A percentile compares a stretch with the other conserved stretches of the same genome.
These are phyloP conservation scores for Senna tora DNA, from an alignment of 306 rosid species.

Conservation along the genomic window DNA sequence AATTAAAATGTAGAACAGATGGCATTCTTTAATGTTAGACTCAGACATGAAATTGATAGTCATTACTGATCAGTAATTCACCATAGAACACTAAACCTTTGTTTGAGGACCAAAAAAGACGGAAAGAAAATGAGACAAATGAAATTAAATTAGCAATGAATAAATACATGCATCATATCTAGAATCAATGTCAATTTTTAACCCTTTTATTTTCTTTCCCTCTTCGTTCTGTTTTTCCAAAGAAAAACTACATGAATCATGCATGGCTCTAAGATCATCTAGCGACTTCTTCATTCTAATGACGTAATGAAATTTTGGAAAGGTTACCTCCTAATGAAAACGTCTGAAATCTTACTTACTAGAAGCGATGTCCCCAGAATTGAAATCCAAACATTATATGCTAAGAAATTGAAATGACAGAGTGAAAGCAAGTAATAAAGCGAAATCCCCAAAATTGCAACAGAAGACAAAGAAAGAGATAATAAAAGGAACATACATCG, in stretches of 20 bases:
- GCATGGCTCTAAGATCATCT: background rate
- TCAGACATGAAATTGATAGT: background rate
- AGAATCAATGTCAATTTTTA: background rate
- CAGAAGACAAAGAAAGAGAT: background rate
- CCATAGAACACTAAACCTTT: background rate
- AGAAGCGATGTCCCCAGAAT: constrained; percentile 1
- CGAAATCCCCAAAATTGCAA: background rate
- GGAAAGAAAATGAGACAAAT: background rate
- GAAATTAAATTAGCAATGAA: background rate
- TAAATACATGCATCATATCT: constrained; percentile 11
- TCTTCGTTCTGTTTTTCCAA: background rate
- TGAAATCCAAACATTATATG: background rate
- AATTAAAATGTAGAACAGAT: background rate
- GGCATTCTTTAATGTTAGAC: background rate
- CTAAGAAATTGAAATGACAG: background rate
- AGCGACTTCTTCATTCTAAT: background rate
- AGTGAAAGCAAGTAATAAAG: background rate
- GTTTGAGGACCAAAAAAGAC: background rate
- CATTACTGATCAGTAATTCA: background rate
- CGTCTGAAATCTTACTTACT: background rate
- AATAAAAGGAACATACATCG: constrained; percentile 55
- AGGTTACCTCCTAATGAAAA: background rate
- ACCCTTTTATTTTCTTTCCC: background rate
- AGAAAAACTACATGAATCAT: background rate
- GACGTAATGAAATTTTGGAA: background rate